A percentile compares a stretch with the other conserved stretches of the same genome.
These are phyloP conservation scores for Fusarium sp. DNA, from an alignment of 2,329 filamentous ascomycete genomes.

Conservation along the genomic window DNA sequence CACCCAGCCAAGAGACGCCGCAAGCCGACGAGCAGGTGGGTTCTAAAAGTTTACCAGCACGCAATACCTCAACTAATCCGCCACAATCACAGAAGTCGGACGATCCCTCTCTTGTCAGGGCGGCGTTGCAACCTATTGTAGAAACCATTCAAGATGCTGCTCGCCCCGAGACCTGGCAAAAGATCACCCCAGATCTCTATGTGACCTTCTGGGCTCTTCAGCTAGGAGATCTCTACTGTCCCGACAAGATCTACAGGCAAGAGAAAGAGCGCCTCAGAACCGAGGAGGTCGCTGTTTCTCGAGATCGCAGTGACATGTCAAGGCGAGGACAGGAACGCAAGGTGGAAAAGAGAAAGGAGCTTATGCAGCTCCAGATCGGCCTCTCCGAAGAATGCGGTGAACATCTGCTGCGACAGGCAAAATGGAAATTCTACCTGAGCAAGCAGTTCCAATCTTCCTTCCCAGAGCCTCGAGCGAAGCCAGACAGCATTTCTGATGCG, in stretches of 20 bases:
- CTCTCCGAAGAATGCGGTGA: slow-evolving; percentile 81
- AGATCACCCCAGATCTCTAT: slow-evolving; percentile 85
- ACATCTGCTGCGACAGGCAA: slow-evolving; percentile 76
- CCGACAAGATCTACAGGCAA: slow-evolving; percentile 81
- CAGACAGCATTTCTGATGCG: slow-evolving; percentile 78
- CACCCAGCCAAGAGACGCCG: slow-evolving; percentile 47
- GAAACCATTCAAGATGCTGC: slow-evolving; percentile 75
- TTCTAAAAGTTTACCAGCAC: slow-evolving; percentile 20
- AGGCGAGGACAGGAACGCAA: slow-evolving; percentile 76
- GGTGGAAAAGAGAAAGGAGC: slow-evolving; percentile 74
- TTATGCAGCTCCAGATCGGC: slow-evolving; percentile 77
- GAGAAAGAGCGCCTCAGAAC: slow-evolving; percentile 79
- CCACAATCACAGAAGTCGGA: slow-evolving; percentile 53
- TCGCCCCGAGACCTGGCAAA: slow-evolving; percentile 75
- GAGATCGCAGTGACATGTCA: slow-evolving; percentile 81
- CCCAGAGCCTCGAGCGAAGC: slow-evolving; percentile 72
- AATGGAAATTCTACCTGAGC: slow-evolving; percentile 77
- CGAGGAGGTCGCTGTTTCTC: slow-evolving; percentile 76
- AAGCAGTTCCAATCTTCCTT: slow-evolving; percentile 88
- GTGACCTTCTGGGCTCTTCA: slow-evolving; percentile 93
- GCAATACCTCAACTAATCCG: slow-evolving; percentile 46
- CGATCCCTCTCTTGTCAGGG: slow-evolving; percentile 52
- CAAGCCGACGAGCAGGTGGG: slow-evolving; percentile 54
- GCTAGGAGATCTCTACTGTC: slow-evolving; percentile 84
- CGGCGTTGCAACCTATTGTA: slow-evolving; percentile 77